A percentile compares a stretch with the other conserved stretches of the same genome.
phyloP scores from a whole-genome alignment of 768 basidiomycete genomes.

The Dacryopinax primogenitus region DNA sequence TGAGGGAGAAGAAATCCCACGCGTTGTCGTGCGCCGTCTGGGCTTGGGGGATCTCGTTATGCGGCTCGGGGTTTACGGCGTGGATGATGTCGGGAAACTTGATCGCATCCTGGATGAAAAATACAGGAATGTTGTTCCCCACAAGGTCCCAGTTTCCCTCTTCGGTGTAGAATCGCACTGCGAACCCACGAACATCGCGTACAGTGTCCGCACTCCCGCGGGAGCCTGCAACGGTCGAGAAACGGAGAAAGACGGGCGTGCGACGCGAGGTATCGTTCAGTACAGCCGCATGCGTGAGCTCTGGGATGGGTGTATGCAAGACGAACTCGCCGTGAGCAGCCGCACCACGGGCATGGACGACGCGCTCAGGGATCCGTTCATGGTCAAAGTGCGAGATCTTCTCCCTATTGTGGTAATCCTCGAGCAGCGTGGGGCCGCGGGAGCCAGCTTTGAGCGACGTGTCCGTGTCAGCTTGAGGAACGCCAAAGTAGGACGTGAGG shows the following conservation, averaged over 20 bases:
- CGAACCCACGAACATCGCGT: conserved; percentile 60
- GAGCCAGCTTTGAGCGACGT: conserved; percentile 31
- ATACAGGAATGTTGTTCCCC: conserved; percentile 65
- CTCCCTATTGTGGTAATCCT: conserved; percentile 31
- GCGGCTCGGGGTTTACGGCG: conserved; percentile 79
- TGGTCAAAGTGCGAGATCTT: conserved; percentile 70
- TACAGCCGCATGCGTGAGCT: conserved; percentile 57
- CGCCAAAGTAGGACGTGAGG: conserved; percentile 4
- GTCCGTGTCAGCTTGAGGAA: conserved; percentile 42
- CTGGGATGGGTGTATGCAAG: conserved; percentile 54
- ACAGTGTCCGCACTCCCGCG: conserved; percentile 62
- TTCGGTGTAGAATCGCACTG: conserved; percentile 66
- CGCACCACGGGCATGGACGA: conserved; percentile 55
- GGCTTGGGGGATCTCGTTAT: conserved; percentile 45
- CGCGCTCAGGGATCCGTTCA: conserved; percentile 80
- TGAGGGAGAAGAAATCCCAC: conserved; percentile 69
- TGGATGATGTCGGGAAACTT: conserved; percentile 81
- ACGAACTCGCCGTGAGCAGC: conserved; percentile 78
- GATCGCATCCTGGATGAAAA: conserved; percentile 71
- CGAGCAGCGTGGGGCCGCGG: conserved; percentile 60
- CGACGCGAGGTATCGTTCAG: conserved; percentile 58
- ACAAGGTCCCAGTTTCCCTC: conserved; percentile 85
- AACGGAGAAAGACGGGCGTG: conserved; percentile 70
- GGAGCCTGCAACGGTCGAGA: conserved; percentile 74
- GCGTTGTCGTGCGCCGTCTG: conserved; percentile 60